Evolutionary conservation across 371 early-diverging fungal genomes (phyloP).

Genomic region (Parasitella parasitica): DNA sequence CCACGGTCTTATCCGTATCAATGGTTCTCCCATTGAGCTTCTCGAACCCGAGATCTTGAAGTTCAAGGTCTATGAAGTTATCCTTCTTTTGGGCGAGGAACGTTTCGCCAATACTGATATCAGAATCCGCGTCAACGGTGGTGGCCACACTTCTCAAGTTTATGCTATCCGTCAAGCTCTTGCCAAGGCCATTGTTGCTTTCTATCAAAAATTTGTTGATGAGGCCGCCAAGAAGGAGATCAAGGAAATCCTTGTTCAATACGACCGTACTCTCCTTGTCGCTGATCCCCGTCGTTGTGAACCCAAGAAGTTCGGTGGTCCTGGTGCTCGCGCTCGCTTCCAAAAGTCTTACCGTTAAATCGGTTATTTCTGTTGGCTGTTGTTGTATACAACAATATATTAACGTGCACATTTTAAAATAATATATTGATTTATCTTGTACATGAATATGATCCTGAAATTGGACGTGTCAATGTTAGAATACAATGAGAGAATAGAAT

Average conservation of each 20-base stretch:
- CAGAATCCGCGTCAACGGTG: slow-evolving; percentile 96
- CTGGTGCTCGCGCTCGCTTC: slow-evolving; percentile 99
- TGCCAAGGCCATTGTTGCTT: slow-evolving; percentile 99
- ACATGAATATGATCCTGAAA: not conserved
- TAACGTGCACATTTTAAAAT: not conserved
- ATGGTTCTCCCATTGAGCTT: slow-evolving; percentile 97
- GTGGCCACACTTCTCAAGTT: slow-evolving; percentile 98
- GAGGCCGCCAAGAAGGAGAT: slow-evolving; percentile 99
- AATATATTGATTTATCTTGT: not conserved
- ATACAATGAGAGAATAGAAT: too few relatives aligned
- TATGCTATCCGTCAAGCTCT: slow-evolving; percentile 99
- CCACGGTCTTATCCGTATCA: slow-evolving; percentile 89
- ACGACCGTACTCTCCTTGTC: slow-evolving; percentile 99
- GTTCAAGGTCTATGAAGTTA: slow-evolving; percentile 99
- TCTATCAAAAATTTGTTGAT: slow-evolving; percentile 99
- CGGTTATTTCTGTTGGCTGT: not conserved
- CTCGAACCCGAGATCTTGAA: slow-evolving; percentile 96
- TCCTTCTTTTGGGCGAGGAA: slow-evolving; percentile 95
- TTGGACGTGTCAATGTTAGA: too few relatives aligned
- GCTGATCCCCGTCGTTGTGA: slow-evolving; percentile 99
- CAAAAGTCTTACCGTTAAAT: slow-evolving; percentile 97
- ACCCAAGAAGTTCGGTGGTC: slow-evolving; percentile 99
- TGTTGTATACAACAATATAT: slow-evolving; percentile 2
- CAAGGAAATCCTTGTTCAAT: slow-evolving; percentile 92
- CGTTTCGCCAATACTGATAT: slow-evolving; percentile 97